Conservation (phyloP, 352 stramenopile genomes). For the Phytophthora quininea region DNA sequence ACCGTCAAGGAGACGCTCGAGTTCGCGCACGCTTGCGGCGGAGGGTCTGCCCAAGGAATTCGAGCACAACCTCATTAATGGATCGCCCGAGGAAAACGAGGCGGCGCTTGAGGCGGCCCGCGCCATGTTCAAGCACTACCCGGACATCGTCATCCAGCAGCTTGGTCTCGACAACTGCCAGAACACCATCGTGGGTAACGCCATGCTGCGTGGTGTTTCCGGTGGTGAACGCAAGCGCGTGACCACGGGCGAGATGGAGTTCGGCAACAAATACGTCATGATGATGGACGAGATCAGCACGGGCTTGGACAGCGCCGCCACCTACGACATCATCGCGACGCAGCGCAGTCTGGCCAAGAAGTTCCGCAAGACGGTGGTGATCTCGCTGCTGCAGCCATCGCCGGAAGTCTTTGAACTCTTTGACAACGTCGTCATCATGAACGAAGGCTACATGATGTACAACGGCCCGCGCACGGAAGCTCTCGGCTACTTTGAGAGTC, state of each 20-base stretch:
- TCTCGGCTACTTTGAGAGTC: constrained; percentile 40
- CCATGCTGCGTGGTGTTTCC: constrained; percentile 64
- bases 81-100: not conserved
- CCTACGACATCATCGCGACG: constrained; percentile 61
- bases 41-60: not conserved
- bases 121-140: not conserved
- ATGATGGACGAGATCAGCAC: constrained; percentile 84
- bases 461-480: constrained; percentile 16
- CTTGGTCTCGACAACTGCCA: constrained; percentile 28
- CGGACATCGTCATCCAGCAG: not conserved
- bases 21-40: not conserved
- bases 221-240: constrained; percentile 76
- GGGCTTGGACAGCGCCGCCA: constrained; percentile 58
- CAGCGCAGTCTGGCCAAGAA: constrained; percentile 52
- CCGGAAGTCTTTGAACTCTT: not conserved
- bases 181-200: constrained; percentile 65
- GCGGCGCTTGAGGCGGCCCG: not conserved
- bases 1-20: not conserved
- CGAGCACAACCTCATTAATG: not conserved
- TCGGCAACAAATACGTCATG: constrained; percentile 68
- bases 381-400: not conserved
- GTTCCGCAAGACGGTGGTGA: not conserved
- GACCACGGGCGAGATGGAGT: constrained; percentile 87
- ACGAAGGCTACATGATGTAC: not conserved
- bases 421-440: not conserved